Evolutionary conservation across 1,139 yeast species (phyloP), one percentile per base, ranked within the genome.

Genomic region (Torulaspora pretoriensis): DNA sequence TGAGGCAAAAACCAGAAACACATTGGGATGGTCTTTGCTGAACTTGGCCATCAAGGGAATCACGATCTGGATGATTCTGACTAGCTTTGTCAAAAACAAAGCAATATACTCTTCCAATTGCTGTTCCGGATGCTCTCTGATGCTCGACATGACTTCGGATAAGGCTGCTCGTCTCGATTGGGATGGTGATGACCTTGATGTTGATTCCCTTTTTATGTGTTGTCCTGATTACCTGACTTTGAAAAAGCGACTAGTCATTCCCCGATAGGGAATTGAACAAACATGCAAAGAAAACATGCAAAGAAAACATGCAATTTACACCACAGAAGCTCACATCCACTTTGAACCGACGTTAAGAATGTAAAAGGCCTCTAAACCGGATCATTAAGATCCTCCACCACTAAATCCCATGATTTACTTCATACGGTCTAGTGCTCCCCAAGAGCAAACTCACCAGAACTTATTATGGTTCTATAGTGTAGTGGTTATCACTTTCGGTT

Each of bases 401-500:
- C 22, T 7, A 4, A 19, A 5, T 7, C 2, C 4, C 19, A 19
- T 19, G 22, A 19, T 7, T 5, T 19, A 5, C 5, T 3, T 5
- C 7, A 2, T 5, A 5, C 22, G 22, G 5, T 5, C 22, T 19
- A 19, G 7, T 2, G 4, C 2, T 19, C 5, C 7, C 22, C 4
- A 6, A 19, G 5, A 5, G 7, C 7, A 2, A 4, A 19, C 22
- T 7, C 7, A 19, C 7, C 22, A 19, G 22, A 19, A 19, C 22
- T 26, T 17, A 23, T 7, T 6, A 29, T 38, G 49, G 49, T 46
- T 24, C 54, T 74, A 74, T 75, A 75, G 80, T 75, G 80, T 75
- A 75, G 80, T 75, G 80, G 80, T 75, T 73, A 75, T 75, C 80
- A 75, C 80, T 70, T 70, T 75, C 78, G 80, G 79, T 75, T 75